These are phyloP conservation scores for Ceratocystis colombiana DNA, from an alignment of 2,329 filamentous ascomycete genomes.

Conservation along the genomic window DNA sequence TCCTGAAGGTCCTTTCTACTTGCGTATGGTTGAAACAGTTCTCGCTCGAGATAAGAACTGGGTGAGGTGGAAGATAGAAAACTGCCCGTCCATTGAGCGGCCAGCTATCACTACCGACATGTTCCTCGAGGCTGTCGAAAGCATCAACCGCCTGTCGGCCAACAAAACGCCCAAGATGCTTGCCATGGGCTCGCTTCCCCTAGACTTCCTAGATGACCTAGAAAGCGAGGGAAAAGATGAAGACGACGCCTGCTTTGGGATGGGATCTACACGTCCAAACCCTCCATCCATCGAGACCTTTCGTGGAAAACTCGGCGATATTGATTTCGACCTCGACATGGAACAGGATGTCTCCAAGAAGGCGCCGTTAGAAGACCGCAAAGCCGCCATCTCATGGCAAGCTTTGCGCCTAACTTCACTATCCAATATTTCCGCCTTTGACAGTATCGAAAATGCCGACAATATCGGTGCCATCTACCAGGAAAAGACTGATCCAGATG, in stretches of 20 bases:
- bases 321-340: constrained; percentile 80
- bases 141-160: constrained; percentile 55
- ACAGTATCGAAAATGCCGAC: constrained; percentile 76
- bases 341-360: constrained; percentile 54
- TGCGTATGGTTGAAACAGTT: constrained; percentile 93
- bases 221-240: constrained; percentile 40
- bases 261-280: not conserved
- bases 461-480: constrained; percentile 53
- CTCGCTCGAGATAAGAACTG: constrained; percentile 95
- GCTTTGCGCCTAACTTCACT: constrained; percentile 70
- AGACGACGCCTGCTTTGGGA: not conserved
- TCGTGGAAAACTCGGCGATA: constrained; percentile 61
- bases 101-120: constrained; percentile 58
- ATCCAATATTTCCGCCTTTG: constrained; percentile 64
- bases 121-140: constrained; percentile 58
- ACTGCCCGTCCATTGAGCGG: constrained; percentile 75
- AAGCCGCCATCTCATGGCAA: constrained; percentile 84
- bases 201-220: constrained; percentile 63
- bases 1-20: constrained; percentile 80
- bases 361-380: constrained; percentile 52
- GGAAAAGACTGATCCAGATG: constrained; percentile 28
- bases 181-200: constrained; percentile 61
- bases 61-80: constrained; percentile 96
- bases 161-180: constrained; percentile 60
- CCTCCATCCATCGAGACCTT: constrained; percentile 37